phyloP scores from a whole-genome alignment of 352 stramenopile species.

The Globisporangium okanoganense region DNA sequence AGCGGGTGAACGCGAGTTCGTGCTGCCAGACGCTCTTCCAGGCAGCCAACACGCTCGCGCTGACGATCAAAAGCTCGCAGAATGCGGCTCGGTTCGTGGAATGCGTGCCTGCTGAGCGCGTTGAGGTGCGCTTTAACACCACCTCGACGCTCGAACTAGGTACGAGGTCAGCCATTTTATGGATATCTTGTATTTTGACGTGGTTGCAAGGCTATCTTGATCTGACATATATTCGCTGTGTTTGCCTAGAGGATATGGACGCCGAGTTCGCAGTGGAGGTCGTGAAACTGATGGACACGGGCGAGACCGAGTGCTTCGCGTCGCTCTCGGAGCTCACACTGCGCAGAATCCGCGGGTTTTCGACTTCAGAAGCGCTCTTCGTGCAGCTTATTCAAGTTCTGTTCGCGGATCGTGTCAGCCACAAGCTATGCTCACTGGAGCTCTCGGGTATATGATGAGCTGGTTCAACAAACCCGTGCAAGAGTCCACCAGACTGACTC shows the following conservation, averaged over 20 bases:
- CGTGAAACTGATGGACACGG: constrained; percentile 28
- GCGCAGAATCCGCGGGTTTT: constrained; percentile 22
- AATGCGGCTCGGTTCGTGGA: constrained; percentile 19
- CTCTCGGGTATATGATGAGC: constrained; percentile 37
- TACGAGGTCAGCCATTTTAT: not conserved
- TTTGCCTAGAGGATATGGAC: constrained; percentile 10
- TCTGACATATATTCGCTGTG: not conserved
- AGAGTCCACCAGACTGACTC: no score
- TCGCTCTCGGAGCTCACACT: constrained; percentile 30
- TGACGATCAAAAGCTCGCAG: constrained; percentile 18
- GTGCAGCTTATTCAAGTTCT: constrained; percentile 47
- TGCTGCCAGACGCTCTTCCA: constrained; percentile 29
- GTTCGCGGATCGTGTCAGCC: constrained; percentile 47
- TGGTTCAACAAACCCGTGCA: no score
- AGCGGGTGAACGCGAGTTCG: constrained; percentile 28
- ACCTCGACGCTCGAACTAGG: constrained; percentile 22
- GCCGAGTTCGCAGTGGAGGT: constrained; percentile 23
- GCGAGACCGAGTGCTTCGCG: constrained; percentile 38
- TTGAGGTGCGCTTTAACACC: constrained; percentile 26
- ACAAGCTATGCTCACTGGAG: constrained; percentile 24
- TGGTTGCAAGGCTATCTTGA: no score
- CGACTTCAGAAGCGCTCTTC: constrained; percentile 23
- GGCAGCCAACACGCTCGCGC: constrained; percentile 20
- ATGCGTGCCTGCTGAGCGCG: constrained; percentile 16
- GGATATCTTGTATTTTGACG: not conserved